Base-by-base conservation (phyloP, 306 rosid species). In the Trifolium repens region DNA sequence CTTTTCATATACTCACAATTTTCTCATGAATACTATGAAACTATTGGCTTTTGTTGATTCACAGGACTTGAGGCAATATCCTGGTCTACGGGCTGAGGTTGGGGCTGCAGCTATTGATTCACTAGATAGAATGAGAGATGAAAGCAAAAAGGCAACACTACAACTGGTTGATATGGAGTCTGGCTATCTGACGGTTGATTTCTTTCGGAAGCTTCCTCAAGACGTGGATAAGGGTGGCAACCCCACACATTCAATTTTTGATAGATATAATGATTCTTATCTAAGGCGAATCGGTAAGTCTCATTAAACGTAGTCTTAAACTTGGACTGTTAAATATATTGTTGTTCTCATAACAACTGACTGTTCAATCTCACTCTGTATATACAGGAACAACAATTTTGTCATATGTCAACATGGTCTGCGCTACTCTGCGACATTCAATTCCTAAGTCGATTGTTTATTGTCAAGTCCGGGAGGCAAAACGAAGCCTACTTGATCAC, bases 151-250 rank as follows among this genome's bases (percentile, higher is more conserved):
- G 73, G 98, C 98, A 46, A 82, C 98, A 0, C 90, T 94, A 8
- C 87, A 72, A 80, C 89, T 94, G 59, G 98, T 94, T 43, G 98
- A 94, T 73, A 94, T 94, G 97, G 97, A 94, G 74, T 72, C 84
- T 72, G 85, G 98, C 76, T 94, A 94, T 86, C 87, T 94, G 79
- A 94, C 96, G 0, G 97, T 91, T 77, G 98, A 94, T 75, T 94
- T 89, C 94, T 94, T 94, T 79, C 85, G 98, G 67, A 91, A 88
- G 85, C 97, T 94, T 78, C 98, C 98, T 75, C 98, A 94, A 76
- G 96, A 94, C 35, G 84, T 91, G 75, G 98, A 94, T 54, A 94
- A 94, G 91, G 98, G 98, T 19, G 97, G 98, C 86, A 91, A 91
- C 78, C 98, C 98, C 40, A 91, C 98, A 0, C 98, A 91, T 84